Percentiles rank a stretch among this genome's conserved stretches.
These are phyloP conservation scores for Tetracladium setigerum DNA, from an alignment of 495 filamentous ascomycete species.

Conservation along the genomic window DNA sequence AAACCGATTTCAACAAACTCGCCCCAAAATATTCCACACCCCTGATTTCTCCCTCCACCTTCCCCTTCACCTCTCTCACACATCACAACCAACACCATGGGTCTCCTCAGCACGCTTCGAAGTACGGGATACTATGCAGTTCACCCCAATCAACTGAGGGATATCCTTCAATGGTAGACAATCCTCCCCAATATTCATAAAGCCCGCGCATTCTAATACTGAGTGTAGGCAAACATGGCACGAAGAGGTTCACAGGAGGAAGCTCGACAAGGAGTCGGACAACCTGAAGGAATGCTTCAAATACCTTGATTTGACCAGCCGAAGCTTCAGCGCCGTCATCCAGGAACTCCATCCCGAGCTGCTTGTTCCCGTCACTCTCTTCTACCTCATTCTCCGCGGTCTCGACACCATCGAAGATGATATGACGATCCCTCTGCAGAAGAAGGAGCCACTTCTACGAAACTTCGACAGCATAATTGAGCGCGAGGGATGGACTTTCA, in stretches of 20 bases:
- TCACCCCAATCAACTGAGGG: constrained; percentile 71
- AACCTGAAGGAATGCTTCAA: constrained; percentile 76
- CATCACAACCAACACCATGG: constrained; percentile 28
- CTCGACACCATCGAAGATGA: constrained; percentile 98
- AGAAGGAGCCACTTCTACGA: constrained; percentile 82
- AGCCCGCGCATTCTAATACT: neutral
- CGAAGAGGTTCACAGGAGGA: constrained; percentile 79
- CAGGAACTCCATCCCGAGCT: constrained; percentile 92
- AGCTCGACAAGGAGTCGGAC: constrained; percentile 62
- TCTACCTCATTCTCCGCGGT: constrained; percentile 85
- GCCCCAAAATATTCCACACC: neutral
- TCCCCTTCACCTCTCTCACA: neutral
- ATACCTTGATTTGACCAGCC: constrained; percentile 80
- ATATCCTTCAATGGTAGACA: constrained; percentile 85
- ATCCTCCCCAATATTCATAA: neutral
- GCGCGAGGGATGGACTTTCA: constrained; percentile 83
- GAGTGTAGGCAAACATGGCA: constrained; percentile 87
- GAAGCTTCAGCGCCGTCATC: constrained; percentile 90
- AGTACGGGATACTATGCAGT: constrained; percentile 53
- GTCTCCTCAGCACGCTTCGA: constrained; percentile 41
- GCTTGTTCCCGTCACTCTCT: constrained; percentile 81
- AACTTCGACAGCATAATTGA: constrained; percentile 71
- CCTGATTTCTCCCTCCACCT: neutral
- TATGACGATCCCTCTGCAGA: constrained; percentile 75
- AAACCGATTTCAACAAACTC: too few species aligned